Conservation (phyloP, 2,329 filamentous ascomycete genomes). For the Botrytis porri region DNA sequence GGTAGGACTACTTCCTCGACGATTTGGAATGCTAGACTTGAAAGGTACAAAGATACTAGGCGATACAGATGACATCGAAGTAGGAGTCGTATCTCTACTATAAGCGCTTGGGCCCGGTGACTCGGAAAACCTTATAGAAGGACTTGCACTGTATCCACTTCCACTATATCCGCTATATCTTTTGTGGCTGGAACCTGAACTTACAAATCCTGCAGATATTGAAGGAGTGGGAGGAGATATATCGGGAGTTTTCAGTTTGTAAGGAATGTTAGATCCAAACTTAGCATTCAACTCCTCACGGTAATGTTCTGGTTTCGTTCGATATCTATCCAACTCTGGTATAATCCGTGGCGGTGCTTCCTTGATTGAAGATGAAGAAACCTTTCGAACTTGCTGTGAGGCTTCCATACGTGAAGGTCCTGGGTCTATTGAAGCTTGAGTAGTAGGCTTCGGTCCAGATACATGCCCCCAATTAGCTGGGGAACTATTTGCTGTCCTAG, state of each 20-base stretch:
- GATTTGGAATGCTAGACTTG: slow-evolving; percentile 42
- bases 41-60: slow-evolving; percentile 55
- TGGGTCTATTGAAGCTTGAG: not conserved
- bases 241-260: slow-evolving; percentile 60
- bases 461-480: slow-evolving; percentile 25
- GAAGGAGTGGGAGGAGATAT: slow-evolving; percentile 66
- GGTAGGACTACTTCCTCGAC: slow-evolving; percentile 54
- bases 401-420: not conserved
- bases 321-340: slow-evolving; percentile 61
- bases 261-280: slow-evolving; percentile 48
- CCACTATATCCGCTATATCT: slow-evolving; percentile 38
- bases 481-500: slow-evolving; percentile 27
- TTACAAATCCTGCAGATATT: slow-evolving; percentile 46
- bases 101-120: slow-evolving; percentile 68
- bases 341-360: slow-evolving; percentile 42
- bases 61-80: slow-evolving; percentile 73
- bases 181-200: slow-evolving; percentile 41
- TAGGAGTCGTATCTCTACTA: slow-evolving; percentile 75
- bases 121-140: slow-evolving; percentile 72
- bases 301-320: slow-evolving; percentile 45
- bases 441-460: slow-evolving; percentile 23
- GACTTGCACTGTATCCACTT: slow-evolving; percentile 63
- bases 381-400: slow-evolving; percentile 40
- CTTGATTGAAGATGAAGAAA: slow-evolving; percentile 24
- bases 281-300: slow-evolving; percentile 34